Evolutionary conservation across 495 filamentous ascomycete genomes (phyloP).

Genomic region (Jackrogersella minutella): DNA sequence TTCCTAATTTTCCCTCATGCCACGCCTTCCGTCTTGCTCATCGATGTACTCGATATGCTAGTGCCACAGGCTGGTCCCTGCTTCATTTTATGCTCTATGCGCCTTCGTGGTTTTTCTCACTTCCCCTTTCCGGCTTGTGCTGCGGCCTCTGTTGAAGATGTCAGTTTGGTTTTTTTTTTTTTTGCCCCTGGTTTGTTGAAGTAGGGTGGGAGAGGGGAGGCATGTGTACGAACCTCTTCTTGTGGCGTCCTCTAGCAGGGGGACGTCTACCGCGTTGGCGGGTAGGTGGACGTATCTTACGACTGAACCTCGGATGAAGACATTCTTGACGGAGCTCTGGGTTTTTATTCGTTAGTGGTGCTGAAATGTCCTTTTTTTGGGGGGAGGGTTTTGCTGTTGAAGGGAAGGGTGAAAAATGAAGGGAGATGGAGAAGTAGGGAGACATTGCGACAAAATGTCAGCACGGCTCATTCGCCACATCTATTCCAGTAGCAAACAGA

Average conservation of each 20-base stretch:
- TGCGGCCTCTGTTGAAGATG: conserved; percentile 47
- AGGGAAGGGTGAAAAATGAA: no score
- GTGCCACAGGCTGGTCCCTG: not conserved
- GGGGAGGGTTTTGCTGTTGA: no score
- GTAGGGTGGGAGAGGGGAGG: not conserved
- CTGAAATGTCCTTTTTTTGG: not conserved
- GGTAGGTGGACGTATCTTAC: conserved; percentile 96
- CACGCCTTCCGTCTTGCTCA: not conserved
- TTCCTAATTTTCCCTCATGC: not conserved
- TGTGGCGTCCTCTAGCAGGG: conserved; percentile 93
- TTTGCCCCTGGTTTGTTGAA: not conserved
- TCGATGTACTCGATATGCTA: not conserved
- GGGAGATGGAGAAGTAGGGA: not conserved
- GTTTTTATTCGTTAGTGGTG: conserved; percentile 2
- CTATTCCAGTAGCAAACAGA: no score
- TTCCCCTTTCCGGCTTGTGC: conserved; percentile 55
- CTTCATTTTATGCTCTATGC: not conserved
- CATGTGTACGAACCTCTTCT: conserved; percentile 74
- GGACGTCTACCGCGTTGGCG: conserved; percentile 84
- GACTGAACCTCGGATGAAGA: conserved; percentile 96
- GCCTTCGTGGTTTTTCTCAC: conserved; percentile 34
- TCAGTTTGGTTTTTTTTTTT: conserved; percentile 14
- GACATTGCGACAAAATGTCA: no score
- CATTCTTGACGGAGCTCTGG: conserved; percentile 88
- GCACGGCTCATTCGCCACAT: no score